Conservation (phyloP, 164 flowering plant species). For the Protea cynaroides region DNA sequence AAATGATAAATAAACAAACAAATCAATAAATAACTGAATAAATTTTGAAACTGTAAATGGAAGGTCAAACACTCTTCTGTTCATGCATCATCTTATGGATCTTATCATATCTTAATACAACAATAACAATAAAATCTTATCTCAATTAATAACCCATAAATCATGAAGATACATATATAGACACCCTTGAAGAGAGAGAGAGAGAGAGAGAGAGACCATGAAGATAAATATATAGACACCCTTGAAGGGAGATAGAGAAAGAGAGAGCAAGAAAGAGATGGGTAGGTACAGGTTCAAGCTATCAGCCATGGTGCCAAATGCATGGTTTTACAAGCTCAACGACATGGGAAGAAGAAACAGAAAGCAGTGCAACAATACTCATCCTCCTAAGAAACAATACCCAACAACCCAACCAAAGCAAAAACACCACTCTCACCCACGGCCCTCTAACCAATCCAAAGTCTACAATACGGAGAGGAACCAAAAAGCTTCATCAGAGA, state of each 20-base stretch:
- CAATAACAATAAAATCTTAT: no score
- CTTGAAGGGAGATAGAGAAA: background rate
- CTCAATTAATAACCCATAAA: no score
- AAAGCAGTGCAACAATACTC: background rate
- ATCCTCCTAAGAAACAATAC: conserved; percentile 23
- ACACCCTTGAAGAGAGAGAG: no score
- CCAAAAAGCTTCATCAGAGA: conserved; percentile 21
- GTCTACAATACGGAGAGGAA: conserved; percentile 16
- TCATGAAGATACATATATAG: no score
- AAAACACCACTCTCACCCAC: conserved; percentile 24
- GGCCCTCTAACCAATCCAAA: conserved; percentile 30
- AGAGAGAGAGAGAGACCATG: no score
- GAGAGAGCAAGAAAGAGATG: conserved; percentile 22
- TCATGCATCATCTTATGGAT: no score
- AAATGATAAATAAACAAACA: no score
- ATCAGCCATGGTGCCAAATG: conserved; percentile 79
- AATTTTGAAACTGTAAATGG: no score
- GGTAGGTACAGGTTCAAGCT: conserved; percentile 61
- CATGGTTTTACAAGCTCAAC: conserved; percentile 83
- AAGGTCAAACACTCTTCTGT: no score
- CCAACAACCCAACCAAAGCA: conserved; percentile 14
- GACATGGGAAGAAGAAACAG: conserved; percentile 39
- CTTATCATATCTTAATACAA: no score
- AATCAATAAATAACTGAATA: no score
- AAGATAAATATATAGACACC: no score